Evolutionary conservation across 495 filamentous ascomycete species (phyloP).

Genomic region (Jackrogersella minutella): DNA sequence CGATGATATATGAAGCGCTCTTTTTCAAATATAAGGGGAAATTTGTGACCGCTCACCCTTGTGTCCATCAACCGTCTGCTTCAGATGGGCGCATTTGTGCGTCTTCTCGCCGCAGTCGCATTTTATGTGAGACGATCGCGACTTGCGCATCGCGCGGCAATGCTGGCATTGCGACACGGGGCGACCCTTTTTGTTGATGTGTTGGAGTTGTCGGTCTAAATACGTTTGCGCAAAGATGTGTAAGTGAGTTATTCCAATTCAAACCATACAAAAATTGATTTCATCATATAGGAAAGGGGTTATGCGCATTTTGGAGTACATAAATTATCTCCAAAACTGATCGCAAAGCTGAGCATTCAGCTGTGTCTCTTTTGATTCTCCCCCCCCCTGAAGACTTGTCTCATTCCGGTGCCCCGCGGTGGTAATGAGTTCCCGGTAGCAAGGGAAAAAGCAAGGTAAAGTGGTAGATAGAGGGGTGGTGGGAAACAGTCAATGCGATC

Average conservation of each 20-base stretch:
- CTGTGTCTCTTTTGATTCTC: background rate
- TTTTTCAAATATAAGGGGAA: conserved; percentile 6
- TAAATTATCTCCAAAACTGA: conserved; percentile 2
- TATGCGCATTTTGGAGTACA: conserved; percentile 6
- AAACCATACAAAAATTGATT: no score
- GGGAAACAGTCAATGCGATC: conserved; percentile 16
- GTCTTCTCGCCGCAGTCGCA: conserved; percentile 97
- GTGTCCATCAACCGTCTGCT: conserved; percentile 61
- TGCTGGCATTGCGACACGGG: conserved; percentile 98
- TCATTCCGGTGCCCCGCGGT: conserved; percentile 44
- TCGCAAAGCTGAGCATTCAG: conserved; percentile 8
- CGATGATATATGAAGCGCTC: background rate
- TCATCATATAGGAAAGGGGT: no score
- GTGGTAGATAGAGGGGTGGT: conserved; percentile 1
- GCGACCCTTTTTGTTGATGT: conserved; percentile 98
- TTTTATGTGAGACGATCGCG: conserved; percentile 91
- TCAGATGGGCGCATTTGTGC: conserved; percentile 72
- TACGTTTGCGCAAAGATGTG: conserved; percentile 29
- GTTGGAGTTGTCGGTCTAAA: conserved; percentile 87
- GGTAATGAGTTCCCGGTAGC: conserved; percentile 29
- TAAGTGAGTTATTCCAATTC: conserved; percentile 42
- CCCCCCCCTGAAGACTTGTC: conserved; percentile 12
- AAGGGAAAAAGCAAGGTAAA: conserved; percentile 17
- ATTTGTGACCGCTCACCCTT: conserved; percentile 59
- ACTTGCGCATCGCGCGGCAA: conserved; percentile 96